phyloP scores from a whole-genome alignment of 2,329 filamentous ascomycete species.

The Diaporthe helianthi region DNA sequence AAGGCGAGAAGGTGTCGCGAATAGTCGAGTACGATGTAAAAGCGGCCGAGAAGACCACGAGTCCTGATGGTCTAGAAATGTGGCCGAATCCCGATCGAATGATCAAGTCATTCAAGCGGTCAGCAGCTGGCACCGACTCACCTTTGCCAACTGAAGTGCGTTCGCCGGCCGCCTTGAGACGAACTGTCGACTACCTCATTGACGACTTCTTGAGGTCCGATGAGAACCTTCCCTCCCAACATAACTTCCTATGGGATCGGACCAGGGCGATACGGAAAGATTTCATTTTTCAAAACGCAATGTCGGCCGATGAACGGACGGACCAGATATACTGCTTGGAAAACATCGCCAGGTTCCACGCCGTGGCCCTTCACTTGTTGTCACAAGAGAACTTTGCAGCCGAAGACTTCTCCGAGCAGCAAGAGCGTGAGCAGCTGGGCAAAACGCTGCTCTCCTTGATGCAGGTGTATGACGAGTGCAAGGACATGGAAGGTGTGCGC shows the following conservation, averaged over 20 bases:
- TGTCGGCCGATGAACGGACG: slow-evolving; percentile 62
- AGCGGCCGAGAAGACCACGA: slow-evolving; percentile 58
- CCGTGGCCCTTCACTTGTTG: slow-evolving; percentile 68
- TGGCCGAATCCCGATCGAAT: slow-evolving; percentile 61
- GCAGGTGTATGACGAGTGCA: slow-evolving; percentile 71
- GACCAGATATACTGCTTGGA: slow-evolving; percentile 70
- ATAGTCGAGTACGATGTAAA: slow-evolving; percentile 68
- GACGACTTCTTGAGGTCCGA: slow-evolving; percentile 64
- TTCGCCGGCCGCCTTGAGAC: slow-evolving; percentile 63
- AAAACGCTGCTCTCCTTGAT: slow-evolving; percentile 71
- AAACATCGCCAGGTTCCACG: slow-evolving; percentile 71
- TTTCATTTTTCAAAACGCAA: slow-evolving; percentile 70
- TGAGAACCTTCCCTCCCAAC: slow-evolving; percentile 60
- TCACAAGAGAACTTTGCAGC: slow-evolving; percentile 62
- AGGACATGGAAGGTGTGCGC: slow-evolving; percentile 56
- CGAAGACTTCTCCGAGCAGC: slow-evolving; percentile 70
- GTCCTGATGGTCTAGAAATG: slow-evolving; percentile 46
- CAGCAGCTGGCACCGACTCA: slow-evolving; percentile 71
- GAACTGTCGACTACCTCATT: slow-evolving; percentile 69
- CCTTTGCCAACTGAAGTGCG: slow-evolving; percentile 73
- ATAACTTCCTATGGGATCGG: slow-evolving; percentile 73
- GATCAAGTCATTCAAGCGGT: slow-evolving; percentile 73
- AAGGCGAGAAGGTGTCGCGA: slow-evolving; percentile 69
- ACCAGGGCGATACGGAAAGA: slow-evolving; percentile 72
- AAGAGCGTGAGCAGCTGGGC: slow-evolving; percentile 72